These are phyloP conservation scores for Cadophora sp. DNA, from an alignment of 2,329 filamentous ascomycete species.

Conservation along the genomic window DNA sequence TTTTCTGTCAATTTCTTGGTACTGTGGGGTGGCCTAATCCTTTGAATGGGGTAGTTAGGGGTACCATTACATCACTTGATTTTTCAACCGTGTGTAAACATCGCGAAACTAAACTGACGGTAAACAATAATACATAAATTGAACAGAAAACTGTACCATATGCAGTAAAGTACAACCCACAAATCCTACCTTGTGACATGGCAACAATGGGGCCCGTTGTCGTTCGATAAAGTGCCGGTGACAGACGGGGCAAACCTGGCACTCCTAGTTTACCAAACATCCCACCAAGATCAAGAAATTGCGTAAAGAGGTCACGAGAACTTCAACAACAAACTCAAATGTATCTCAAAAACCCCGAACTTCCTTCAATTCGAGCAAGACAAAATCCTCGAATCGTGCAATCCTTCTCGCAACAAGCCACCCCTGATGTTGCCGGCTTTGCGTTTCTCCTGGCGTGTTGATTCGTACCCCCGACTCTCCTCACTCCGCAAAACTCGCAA, in stretches of 20 bases:
- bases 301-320: not conserved
- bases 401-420: conserved; percentile 4
- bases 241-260: not conserved
- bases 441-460: not conserved
- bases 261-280: not conserved
- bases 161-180: not conserved
- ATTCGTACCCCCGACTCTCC: not conserved
- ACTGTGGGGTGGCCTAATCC: not conserved
- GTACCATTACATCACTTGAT: not conserved
- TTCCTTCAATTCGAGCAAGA: not conserved
- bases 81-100: not conserved
- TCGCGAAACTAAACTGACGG: not conserved
- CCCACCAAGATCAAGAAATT: not conserved
- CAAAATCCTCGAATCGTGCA: not conserved
- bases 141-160: not conserved
- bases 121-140: not conserved
- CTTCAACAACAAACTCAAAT: not conserved
- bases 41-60: not conserved
- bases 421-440: not conserved
- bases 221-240: not conserved
- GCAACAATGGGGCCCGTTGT: too few relatives aligned
- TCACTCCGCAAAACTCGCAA: not conserved
- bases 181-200: not conserved
- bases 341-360: not conserved
- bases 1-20: not conserved